Evolutionary conservation across 2,329 filamentous ascomycete genomes (phyloP).

Genomic region (Macrophomina tecta): DNA sequence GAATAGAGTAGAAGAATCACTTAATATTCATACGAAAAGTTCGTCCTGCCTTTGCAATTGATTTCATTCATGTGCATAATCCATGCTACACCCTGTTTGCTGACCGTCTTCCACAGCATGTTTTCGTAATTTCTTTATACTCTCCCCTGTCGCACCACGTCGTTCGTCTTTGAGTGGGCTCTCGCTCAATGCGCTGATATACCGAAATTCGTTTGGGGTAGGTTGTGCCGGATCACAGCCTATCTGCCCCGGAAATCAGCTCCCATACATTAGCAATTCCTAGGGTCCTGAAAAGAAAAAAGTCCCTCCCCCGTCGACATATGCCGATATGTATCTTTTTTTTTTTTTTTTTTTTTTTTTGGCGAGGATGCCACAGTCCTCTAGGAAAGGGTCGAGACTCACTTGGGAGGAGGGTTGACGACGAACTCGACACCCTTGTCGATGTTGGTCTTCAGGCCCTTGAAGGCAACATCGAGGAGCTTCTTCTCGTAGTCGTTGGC

Average conservation of each 20-base stretch:
- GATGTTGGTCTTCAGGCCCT: conserved; percentile 90
- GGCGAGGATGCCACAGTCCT: not conserved
- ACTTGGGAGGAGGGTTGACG: conserved; percentile 72
- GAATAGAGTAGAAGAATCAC: conserved; percentile 17
- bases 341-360: not conserved
- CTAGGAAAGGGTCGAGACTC: conserved; percentile 31
- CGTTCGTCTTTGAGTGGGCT: not conserved
- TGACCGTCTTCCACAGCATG: conserved; percentile 11
- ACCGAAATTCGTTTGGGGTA: conserved; percentile 6
- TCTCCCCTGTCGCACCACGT: not conserved
- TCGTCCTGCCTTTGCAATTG: conserved; percentile 4
- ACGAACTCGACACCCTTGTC: conserved; percentile 90
- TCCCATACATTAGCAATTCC: conserved; percentile 27
- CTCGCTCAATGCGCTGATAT: not conserved
- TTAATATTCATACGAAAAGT: not conserved
- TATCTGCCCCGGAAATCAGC: conserved; percentile 28
- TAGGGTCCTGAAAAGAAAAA: not conserved
- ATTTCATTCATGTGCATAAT: conserved; percentile 21
- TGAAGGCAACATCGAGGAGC: conserved; percentile 76
- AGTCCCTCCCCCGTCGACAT: not conserved
- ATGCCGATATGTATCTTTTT: not conserved
- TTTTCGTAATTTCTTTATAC: not conserved
- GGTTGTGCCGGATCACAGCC: conserved; percentile 26
- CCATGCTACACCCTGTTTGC: conserved; percentile 7
- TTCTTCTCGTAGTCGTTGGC: conserved; percentile 89